A percentile compares a stretch with the other conserved stretches of the same genome.
phyloP scores from a whole-genome alignment of 495 filamentous ascomycete genomes.

The Podospora pseudoanserina region DNA sequence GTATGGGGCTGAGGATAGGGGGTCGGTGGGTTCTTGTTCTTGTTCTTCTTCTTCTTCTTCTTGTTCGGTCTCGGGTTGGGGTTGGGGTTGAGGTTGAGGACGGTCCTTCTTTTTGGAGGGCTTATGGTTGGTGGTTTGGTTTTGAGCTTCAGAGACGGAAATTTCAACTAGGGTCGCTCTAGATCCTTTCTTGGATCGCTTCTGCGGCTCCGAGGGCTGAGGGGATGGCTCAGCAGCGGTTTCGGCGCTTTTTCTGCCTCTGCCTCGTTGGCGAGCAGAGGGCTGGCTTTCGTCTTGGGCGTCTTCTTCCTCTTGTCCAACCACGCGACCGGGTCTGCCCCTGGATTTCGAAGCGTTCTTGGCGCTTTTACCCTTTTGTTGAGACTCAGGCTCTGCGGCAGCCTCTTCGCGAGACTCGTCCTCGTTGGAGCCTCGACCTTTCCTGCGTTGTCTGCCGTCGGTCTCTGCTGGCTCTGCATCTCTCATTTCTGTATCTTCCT shows the following conservation, averaged over 20 bases:
- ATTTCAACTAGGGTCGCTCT: constrained; percentile 27
- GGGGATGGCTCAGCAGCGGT: constrained; percentile 11
- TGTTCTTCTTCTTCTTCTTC: background rate
- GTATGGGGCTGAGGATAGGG: constrained; percentile 23
- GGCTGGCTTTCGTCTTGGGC: background rate
- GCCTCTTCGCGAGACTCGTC: constrained; percentile 10
- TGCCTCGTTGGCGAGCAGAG: constrained; percentile 13
- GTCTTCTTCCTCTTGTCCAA: background rate
- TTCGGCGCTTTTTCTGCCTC: constrained; percentile 21
- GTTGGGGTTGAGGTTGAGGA: background rate
- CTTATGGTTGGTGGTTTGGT: constrained; percentile 10
- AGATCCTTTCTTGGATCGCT: constrained; percentile 11
- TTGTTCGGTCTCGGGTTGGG: background rate
- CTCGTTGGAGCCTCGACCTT: constrained; percentile 12
- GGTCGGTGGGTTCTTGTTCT: background rate
- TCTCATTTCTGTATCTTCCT: background rate
- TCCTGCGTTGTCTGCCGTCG: constrained; percentile 11
- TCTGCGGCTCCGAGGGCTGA: constrained; percentile 1
- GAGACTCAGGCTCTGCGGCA: constrained; percentile 1
- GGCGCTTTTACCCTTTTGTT: background rate
- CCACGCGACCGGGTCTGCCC: background rate
- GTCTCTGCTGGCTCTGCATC: constrained; percentile 6
- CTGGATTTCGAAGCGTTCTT: background rate
- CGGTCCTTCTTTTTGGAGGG: constrained; percentile 6
- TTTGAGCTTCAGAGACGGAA: constrained; percentile 25